Percentiles rank a stretch among this genome's conserved stretches.
phyloP scores from a whole-genome alignment of 2,329 filamentous ascomycete species.

The Beauveria scarabaeidicola region DNA sequence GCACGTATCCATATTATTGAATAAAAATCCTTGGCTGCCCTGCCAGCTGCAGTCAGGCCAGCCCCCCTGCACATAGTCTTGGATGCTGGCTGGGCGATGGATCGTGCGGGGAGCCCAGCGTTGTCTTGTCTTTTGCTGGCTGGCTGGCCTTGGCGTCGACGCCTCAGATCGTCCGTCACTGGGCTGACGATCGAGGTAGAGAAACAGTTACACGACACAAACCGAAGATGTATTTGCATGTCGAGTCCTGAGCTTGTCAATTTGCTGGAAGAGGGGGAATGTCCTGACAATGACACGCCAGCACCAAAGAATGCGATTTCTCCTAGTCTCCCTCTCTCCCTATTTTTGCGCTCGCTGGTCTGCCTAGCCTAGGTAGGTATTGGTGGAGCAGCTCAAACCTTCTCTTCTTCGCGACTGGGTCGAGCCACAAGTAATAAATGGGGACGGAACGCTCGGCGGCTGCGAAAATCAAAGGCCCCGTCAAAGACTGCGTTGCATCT shows the following conservation, averaged over 20 bases:
- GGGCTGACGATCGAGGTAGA: neutral
- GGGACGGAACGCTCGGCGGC: neutral
- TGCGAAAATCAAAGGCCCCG: neutral
- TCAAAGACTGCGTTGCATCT: too few relatives aligned
- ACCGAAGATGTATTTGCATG: too few relatives aligned
- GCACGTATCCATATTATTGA: too few relatives aligned
- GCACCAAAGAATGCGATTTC: neutral
- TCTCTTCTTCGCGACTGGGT: neutral
- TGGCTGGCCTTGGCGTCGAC: neutral
- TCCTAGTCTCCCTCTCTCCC: neutral
- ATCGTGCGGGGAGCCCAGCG: conserved; percentile 2
- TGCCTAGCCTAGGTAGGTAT: too few relatives aligned
- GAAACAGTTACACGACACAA: too few relatives aligned
- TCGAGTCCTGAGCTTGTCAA: too few relatives aligned
- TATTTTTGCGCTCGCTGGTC: neutral
- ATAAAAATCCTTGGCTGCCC: neutral
- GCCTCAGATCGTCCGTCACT: neutral
- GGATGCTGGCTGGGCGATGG: conserved; percentile 4
- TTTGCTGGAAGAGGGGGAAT: too few relatives aligned
- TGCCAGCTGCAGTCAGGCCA: neutral
- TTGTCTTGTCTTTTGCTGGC: neutral
- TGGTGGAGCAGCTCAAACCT: neutral
- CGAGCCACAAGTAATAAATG: conserved; percentile 5
- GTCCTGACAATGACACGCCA: neutral
- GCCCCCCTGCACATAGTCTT: neutral